These are phyloP conservation scores for Mycena chlorophos DNA, from an alignment of 768 basidiomycete species.

Conservation along the genomic window DNA sequence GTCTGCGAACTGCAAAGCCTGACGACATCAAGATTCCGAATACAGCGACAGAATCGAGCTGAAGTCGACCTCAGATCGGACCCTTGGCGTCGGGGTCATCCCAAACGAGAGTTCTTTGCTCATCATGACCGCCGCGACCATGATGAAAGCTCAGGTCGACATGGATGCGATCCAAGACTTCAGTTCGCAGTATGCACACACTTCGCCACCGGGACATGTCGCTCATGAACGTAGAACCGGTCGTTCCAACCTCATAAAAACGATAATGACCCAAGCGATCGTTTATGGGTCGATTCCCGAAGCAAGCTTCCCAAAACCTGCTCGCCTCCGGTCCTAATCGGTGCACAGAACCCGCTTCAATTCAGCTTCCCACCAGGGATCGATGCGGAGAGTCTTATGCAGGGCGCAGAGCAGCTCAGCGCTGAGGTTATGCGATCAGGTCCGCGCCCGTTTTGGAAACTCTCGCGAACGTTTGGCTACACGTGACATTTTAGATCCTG, in stretches of 20 bases:
- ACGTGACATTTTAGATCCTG: conserved; percentile 45
- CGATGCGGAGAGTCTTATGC: conserved; percentile 78
- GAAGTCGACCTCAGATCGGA: conserved; percentile 64
- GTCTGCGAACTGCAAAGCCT: background rate
- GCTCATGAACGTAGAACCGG: conserved; percentile 47
- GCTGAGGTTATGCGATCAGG: conserved; percentile 71
- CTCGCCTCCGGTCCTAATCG: background rate
- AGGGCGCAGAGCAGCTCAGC: conserved; percentile 76
- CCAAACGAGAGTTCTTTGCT: conserved; percentile 50
- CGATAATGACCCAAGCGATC: conserved; percentile 82
- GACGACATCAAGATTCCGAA: conserved; percentile 52
- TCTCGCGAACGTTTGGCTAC: background rate
- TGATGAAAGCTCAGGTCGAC: conserved; percentile 68
- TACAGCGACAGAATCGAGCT: conserved; percentile 74
- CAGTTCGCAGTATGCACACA: conserved; percentile 58
- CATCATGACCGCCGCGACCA: conserved; percentile 64
- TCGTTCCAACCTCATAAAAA: conserved; percentile 67
- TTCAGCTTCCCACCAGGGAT: conserved; percentile 82
- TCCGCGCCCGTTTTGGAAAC: conserved; percentile 30
- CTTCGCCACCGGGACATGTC: background rate
- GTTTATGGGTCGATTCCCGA: conserved; percentile 70
- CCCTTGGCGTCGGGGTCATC: conserved; percentile 67
- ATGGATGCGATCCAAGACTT: conserved; percentile 61
- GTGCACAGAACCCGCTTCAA: conserved; percentile 65
- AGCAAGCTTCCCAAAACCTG: conserved; percentile 34